Percentiles rank a stretch among this genome's conserved stretches.
phyloP scores from a whole-genome alignment of 2,329 filamentous ascomycete species.

The Nemania serpens region DNA sequence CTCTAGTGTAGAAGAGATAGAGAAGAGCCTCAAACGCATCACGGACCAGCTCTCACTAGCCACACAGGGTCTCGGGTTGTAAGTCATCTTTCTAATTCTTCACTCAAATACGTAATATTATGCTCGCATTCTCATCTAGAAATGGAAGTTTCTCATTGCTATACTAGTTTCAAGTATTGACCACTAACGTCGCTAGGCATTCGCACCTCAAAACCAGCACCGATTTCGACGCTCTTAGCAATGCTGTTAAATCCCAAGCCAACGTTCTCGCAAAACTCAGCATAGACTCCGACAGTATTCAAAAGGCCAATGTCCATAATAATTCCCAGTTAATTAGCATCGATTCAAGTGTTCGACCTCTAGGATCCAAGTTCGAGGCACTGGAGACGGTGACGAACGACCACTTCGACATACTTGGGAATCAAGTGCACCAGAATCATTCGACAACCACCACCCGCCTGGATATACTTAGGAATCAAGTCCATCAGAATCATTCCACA shows the following conservation, averaged over 20 bases:
- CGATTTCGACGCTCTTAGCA: neutral
- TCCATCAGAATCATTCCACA: neutral
- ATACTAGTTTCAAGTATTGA: neutral
- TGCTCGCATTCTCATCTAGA: neutral
- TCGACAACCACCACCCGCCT: neutral
- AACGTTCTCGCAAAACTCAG: neutral
- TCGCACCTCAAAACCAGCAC: neutral
- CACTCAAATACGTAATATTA: neutral
- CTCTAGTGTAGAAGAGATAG: slow-evolving; percentile 10
- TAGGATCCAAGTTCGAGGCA: neutral
- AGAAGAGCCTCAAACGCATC: slow-evolving; percentile 5
- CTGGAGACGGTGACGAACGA: neutral
- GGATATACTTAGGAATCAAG: neutral
- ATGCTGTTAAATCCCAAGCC: neutral
- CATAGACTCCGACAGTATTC: neutral
- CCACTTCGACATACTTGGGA: neutral
- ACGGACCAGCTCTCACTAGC: slow-evolving; percentile 8
- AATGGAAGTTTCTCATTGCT: neutral
- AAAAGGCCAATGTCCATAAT: neutral
- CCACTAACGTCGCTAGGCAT: neutral
- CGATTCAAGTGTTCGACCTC: neutral
- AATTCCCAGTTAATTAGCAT: neutral
- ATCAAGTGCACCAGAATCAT: neutral
- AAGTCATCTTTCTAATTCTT: neutral
- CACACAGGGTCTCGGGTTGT: slow-evolving; percentile 17